A percentile compares a stretch with the other conserved stretches of the same genome.
These are phyloP conservation scores for Venturia carpophila DNA, from an alignment of 2,329 filamentous ascomycete species.

Conservation along the genomic window DNA sequence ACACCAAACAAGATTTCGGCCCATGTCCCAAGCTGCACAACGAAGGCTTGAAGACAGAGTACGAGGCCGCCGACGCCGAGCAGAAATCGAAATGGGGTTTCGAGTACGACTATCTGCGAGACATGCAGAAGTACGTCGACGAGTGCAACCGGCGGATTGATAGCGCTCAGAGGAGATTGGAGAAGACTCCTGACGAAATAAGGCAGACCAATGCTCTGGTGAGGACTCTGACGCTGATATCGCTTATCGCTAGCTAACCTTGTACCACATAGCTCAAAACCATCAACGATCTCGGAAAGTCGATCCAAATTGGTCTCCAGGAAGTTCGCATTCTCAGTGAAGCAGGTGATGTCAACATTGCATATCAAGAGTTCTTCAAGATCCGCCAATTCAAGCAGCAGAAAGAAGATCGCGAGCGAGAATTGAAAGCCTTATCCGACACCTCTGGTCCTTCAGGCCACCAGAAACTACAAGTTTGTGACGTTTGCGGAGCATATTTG, in stretches of 20 bases:
- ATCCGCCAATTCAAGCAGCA: constrained; percentile 71
- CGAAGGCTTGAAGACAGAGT: constrained; percentile 82
- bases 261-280: constrained; percentile 54
- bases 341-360: constrained; percentile 68
- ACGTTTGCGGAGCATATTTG: constrained; percentile 94
- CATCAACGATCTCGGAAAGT: constrained; percentile 72
- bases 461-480: constrained; percentile 97
- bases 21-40: constrained; percentile 82
- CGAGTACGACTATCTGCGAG: constrained; percentile 92
- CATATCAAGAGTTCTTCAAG: constrained; percentile 81
- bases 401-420: constrained; percentile 76
- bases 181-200: constrained; percentile 98
- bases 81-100: constrained; percentile 78
- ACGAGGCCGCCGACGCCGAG: constrained; percentile 61
- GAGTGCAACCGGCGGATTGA: constrained; percentile 95
- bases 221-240: constrained; percentile 22
- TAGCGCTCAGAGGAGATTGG: constrained; percentile 74
- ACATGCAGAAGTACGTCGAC: constrained; percentile 94
- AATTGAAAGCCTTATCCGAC: constrained; percentile 83
- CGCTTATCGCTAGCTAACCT: not conserved
- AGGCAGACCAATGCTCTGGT: constrained; percentile 83
- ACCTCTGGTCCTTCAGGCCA: constrained; percentile 89
- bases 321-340: constrained; percentile 84
- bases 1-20: constrained; percentile 96
- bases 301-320: constrained; percentile 71